phyloP scores from a whole-genome alignment of 768 basidiomycete species.

The Glaciozyma antarctica region DNA sequence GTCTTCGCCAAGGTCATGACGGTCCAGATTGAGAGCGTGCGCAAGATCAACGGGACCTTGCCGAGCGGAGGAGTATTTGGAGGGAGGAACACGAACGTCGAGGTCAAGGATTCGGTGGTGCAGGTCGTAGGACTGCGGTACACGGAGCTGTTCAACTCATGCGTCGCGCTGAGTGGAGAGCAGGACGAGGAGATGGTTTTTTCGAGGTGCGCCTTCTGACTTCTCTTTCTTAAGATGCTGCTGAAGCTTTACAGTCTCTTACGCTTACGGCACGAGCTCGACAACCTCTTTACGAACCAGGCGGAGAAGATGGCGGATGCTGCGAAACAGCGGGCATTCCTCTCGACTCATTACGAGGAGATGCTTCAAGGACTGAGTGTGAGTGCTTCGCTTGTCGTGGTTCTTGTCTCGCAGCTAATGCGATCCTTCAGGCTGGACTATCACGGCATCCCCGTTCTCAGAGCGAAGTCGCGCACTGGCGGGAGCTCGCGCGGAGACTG shows the following conservation, averaged over 20 bases:
- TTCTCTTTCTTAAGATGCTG: not conserved
- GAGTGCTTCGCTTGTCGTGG: slow-evolving; percentile 36
- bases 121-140: slow-evolving; percentile 65
- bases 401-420: not conserved
- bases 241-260: slow-evolving; percentile 50
- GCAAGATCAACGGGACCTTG: slow-evolving; percentile 56
- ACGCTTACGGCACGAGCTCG: slow-evolving; percentile 74
- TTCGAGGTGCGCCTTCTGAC: slow-evolving; percentile 56
- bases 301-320: slow-evolving; percentile 57
- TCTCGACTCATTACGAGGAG: slow-evolving; percentile 63
- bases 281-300: slow-evolving; percentile 64
- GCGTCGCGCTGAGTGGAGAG: slow-evolving; percentile 68
- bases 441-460: slow-evolving; percentile 76
- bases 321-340: slow-evolving; percentile 55
- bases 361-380: slow-evolving; percentile 69
- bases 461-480: slow-evolving; percentile 54
- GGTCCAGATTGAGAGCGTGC: slow-evolving; percentile 69
- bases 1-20: slow-evolving; percentile 82
- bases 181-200: slow-evolving; percentile 69
- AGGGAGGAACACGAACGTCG: slow-evolving; percentile 17
- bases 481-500: slow-evolving; percentile 13
- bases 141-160: slow-evolving; percentile 66
- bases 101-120: slow-evolving; percentile 61
- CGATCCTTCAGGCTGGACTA: slow-evolving; percentile 44
- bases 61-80: slow-evolving; percentile 54